Conservation (phyloP, 1,284 basidiomycete genomes). For the Retiboletus flavoniger region DNA sequence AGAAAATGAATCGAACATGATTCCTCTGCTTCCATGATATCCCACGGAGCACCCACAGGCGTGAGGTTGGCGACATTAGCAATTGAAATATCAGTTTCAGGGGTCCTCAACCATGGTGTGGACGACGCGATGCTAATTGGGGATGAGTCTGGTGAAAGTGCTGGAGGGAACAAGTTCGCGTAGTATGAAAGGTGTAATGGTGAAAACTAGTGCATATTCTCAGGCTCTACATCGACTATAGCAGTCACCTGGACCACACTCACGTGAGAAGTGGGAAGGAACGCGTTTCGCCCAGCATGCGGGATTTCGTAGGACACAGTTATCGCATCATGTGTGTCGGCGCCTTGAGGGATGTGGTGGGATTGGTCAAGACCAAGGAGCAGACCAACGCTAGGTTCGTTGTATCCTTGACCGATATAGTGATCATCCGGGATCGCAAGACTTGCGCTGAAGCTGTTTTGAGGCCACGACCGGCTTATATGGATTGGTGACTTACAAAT, state of each 20-base stretch:
- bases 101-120: constrained; percentile 23
- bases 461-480: constrained; percentile 6
- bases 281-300: background rate
- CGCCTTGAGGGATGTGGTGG: background rate
- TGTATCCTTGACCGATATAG: background rate
- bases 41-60: constrained; percentile 1
- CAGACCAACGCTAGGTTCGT: constrained; percentile 9
- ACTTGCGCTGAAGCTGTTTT: constrained; percentile 12
- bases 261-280: constrained; percentile 7
- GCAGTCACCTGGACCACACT: constrained; percentile 1
- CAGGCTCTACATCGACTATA: background rate
- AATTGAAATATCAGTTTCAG: constrained; percentile 6
- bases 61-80: background rate
- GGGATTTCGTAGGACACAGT: background rate
- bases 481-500: constrained; percentile 21
- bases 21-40: background rate
- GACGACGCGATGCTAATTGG: constrained; percentile 28
- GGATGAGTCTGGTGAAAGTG: constrained; percentile 30
- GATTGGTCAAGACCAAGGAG: constrained; percentile 10
- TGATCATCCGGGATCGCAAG: constrained; percentile 2
- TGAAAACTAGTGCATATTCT: constrained; percentile 8
- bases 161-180: constrained; percentile 11
- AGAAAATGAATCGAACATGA: constrained; percentile 7
- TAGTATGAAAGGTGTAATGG: background rate
- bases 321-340: background rate